Base-by-base conservation (phyloP, 768 basidiomycete species). In the Rhodotorula diobovata region DNA sequence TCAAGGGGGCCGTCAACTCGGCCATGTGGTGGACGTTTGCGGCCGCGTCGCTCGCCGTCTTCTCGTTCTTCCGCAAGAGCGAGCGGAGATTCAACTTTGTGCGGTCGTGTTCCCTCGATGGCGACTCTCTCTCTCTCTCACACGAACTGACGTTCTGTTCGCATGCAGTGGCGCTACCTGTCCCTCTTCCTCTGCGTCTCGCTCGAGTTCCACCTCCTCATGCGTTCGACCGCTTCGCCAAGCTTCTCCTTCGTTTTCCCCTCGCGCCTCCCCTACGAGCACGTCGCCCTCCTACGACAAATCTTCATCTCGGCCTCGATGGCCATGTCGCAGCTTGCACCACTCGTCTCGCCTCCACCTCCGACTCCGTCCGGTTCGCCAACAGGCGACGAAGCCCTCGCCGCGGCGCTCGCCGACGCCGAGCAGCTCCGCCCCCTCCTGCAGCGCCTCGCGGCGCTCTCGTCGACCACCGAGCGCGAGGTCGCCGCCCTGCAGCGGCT, bases 211-310 rank as follows among this genome's bases (percentile, higher is more conserved):
- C 64, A 67, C 57, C 54, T 75, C 67, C 51, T 71, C 64, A 34
- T 75, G 25, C 67, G 67, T 9, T 45, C 70, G 4, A 32, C 50
- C 9, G 63, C 66, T 4, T 71, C 73, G 0, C 67, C 73, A 9
- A 71, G 67, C 32, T 71, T 74, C 51, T 68, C 73, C 1, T 34
- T 80, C 39, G 32, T 85, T 50, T 88, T 90, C 80, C 90, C 90
- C 0, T 81, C 82, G 12, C 85, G 89, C 21, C 85, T 89, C 2
- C 84, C 86, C 2, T 89, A 87, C 78, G 90, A 93, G 77, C 89
- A 93, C 80, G 84, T 90, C 70, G 81, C 85, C 48, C 85, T 91
- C 79, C 82, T 93, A 50, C 91, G 90, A 76, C 87, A 90, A 72
- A 77, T 90, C 37, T 91, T 90, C 80, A 81, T 90, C 76, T 87